These are phyloP conservation scores for Yamadazyma philogaea DNA, from an alignment of 805 yeast genomes.

Conservation along the genomic window DNA sequence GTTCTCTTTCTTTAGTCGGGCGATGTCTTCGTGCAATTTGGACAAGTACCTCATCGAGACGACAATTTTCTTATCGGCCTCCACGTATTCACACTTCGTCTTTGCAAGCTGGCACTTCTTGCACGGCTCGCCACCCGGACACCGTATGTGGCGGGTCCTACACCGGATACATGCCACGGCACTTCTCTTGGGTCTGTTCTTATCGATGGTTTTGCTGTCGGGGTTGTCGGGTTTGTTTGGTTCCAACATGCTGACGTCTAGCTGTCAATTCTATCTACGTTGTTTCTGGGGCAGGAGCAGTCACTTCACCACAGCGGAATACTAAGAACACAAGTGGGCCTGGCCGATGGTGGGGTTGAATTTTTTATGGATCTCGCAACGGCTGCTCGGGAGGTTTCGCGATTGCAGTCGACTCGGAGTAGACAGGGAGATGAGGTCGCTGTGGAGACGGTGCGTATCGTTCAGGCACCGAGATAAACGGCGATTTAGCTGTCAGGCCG, in stretches of 20 bases:
- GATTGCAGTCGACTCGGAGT: too few relatives aligned
- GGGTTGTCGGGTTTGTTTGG: neutral
- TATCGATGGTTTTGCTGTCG: neutral
- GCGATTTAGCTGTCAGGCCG: too few relatives aligned
- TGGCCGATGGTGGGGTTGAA: too few relatives aligned
- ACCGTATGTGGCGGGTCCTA: conserved; percentile 67
- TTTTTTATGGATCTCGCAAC: too few relatives aligned
- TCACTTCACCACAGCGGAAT: too few relatives aligned
- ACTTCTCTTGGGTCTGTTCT: conserved; percentile 26
- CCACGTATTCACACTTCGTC: conserved; percentile 64
- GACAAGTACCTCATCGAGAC: conserved; percentile 69
- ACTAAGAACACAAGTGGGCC: too few relatives aligned
- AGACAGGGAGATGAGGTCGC: too few relatives aligned
- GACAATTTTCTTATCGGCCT: conserved; percentile 68
- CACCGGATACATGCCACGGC: conserved; percentile 61
- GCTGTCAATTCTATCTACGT: too few relatives aligned
- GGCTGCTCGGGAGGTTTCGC: too few relatives aligned
- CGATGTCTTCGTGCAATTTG: conserved; percentile 64
- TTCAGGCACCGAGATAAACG: too few relatives aligned
- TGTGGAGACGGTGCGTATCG: too few relatives aligned
- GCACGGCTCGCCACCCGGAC: conserved; percentile 79
- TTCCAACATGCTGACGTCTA: neutral
- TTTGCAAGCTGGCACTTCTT: conserved; percentile 54
- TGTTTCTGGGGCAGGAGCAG: too few relatives aligned
- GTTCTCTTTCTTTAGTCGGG: conserved; percentile 63